A percentile compares a stretch with the other conserved stretches of the same genome.
Evolutionary conservation across 2,329 filamentous ascomycete genomes (phyloP).

Genomic region (Fusarium paranaense): DNA sequence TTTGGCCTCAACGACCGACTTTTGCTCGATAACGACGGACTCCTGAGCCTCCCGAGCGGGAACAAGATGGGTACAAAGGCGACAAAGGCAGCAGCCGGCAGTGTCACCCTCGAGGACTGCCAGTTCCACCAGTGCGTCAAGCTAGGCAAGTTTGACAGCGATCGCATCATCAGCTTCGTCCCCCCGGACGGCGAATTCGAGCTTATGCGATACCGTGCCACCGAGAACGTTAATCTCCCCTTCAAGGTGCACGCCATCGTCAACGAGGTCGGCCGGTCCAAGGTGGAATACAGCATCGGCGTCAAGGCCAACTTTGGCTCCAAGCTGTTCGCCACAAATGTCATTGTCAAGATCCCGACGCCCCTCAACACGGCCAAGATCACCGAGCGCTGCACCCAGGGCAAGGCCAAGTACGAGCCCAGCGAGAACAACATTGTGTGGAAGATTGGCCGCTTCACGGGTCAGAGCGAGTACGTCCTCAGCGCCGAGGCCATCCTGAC

Average conservation of each 20-base stretch:
- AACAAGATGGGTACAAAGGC: constrained; percentile 87
- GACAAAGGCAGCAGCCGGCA: constrained; percentile 94
- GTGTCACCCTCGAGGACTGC: constrained; percentile 95
- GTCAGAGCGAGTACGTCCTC: constrained; percentile 95
- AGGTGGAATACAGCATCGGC: constrained; percentile 98
- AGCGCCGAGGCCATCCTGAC: constrained; percentile 93
- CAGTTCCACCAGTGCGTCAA: constrained; percentile 99
- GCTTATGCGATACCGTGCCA: constrained; percentile 97
- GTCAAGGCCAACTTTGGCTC: constrained; percentile 96
- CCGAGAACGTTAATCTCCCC: constrained; percentile 97
- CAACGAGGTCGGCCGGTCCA: constrained; percentile 95
- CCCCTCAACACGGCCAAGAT: constrained; percentile 96
- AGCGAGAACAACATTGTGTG: constrained; percentile 98
- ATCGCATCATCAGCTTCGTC: constrained; percentile 96
- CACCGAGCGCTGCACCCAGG: constrained; percentile 91
- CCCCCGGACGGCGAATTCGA: constrained; percentile 98
- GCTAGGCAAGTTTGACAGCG: constrained; percentile 94
- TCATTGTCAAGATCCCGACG: constrained; percentile 92
- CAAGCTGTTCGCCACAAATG: constrained; percentile 97
- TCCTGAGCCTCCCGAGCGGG: constrained; percentile 75
- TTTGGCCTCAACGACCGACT: constrained; percentile 97
- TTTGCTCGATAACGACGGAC: constrained; percentile 82
- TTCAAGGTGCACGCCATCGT: constrained; percentile 99
- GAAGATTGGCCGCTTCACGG: constrained; percentile 98
- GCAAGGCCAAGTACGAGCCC: constrained; percentile 98